A percentile compares a stretch with the other conserved stretches of the same genome.
Conservation (phyloP, 2,329 filamentous ascomycete genomes). For the Microcera coccophila region DNA sequence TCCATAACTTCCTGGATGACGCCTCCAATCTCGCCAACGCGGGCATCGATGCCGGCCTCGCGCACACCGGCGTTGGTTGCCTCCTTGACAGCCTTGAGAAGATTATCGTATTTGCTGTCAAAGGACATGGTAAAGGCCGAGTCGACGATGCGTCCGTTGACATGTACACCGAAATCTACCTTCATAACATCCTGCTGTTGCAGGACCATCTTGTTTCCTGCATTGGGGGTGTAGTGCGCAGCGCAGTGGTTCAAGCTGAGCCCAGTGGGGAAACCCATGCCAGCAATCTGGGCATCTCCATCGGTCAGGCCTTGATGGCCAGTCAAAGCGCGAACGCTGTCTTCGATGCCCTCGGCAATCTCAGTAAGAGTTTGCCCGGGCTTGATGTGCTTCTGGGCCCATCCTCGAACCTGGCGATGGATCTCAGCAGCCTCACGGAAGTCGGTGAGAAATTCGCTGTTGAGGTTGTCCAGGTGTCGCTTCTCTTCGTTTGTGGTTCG, state of each 20-base stretch:
- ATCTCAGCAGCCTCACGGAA: conserved; percentile 83
- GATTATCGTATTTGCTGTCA: conserved; percentile 69
- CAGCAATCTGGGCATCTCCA: conserved; percentile 72
- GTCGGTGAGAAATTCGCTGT: conserved; percentile 74
- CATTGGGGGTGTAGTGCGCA: conserved; percentile 83
- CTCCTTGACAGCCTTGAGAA: conserved; percentile 68
- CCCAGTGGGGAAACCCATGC: conserved; percentile 84
- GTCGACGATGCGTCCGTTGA: conserved; percentile 77
- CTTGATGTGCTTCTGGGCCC: conserved; percentile 75
- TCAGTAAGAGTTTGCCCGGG: conserved; percentile 76
- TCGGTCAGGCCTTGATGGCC: conserved; percentile 73
- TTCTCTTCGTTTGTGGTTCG: conserved; percentile 81
- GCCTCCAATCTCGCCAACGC: conserved; percentile 79
- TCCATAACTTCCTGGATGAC: conserved; percentile 90
- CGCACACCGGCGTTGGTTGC: conserved; percentile 78
- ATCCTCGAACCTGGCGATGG: conserved; percentile 83
- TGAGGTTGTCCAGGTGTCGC: conserved; percentile 75
- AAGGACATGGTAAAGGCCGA: conserved; percentile 77
- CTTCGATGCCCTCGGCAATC: conserved; percentile 84
- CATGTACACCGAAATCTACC: conserved; percentile 77
- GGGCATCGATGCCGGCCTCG: conserved; percentile 87
- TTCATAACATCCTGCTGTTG: conserved; percentile 74
- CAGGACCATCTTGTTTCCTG: conserved; percentile 74
- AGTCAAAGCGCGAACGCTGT: conserved; percentile 71
- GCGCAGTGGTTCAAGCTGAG: conserved; percentile 81